phyloP scores from a whole-genome alignment of 805 yeast species.

The Metschnikowia bowlesiae region DNA sequence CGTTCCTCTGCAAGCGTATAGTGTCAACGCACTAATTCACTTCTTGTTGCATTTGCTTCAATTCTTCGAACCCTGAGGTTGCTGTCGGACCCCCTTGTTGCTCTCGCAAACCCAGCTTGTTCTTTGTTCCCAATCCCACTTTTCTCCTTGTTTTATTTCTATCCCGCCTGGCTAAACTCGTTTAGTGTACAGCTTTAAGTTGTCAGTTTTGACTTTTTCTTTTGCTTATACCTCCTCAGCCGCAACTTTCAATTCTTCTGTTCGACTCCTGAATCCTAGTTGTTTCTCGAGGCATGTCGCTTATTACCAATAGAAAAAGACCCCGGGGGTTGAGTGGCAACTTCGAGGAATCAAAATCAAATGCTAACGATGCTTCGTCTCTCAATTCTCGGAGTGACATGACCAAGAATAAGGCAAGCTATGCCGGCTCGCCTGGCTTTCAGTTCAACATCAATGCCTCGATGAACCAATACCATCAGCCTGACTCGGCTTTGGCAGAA shows the following conservation, averaged over 20 bases:
- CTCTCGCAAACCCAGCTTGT: not conserved
- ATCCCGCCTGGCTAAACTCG: not conserved
- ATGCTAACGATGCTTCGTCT: slow-evolving; percentile 9
- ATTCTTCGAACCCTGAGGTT: not conserved
- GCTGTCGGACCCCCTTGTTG: not conserved
- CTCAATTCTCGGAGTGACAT: not conserved
- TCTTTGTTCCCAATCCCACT: too few relatives aligned
- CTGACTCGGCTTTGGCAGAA: slow-evolving; percentile 20
- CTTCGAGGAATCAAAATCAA: slow-evolving; percentile 22
- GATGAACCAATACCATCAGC: not conserved
- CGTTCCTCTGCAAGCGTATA: not conserved
- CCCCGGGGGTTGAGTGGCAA: slow-evolving; percentile 44
- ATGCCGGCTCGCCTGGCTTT: not conserved
- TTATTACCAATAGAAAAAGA: slow-evolving; percentile 40
- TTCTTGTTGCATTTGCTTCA: not conserved
- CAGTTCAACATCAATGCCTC: not conserved
- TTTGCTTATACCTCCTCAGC: not conserved
- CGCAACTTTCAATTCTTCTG: not conserved
- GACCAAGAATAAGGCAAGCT: not conserved
- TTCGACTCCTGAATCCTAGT: not conserved
- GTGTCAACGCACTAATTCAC: not conserved
- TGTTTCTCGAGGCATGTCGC: slow-evolving; percentile 21
- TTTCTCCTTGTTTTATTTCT: not conserved
- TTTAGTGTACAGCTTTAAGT: not conserved
- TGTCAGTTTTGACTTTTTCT: not conserved